Base-by-base conservation (phyloP, 1,139 yeast genomes). In the Yamadazyma diddensiae region DNA sequence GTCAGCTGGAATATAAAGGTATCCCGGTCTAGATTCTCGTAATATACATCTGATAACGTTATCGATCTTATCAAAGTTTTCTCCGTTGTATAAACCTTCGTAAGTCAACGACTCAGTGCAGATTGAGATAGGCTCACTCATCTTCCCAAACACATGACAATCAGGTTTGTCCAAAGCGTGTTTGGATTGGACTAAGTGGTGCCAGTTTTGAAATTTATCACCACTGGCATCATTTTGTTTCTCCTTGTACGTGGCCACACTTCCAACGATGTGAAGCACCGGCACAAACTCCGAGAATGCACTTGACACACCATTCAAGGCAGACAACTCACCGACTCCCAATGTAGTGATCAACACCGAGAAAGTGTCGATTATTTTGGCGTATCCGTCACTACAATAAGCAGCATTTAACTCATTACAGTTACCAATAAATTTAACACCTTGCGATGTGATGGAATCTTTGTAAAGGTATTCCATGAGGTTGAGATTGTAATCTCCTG, bases 261-360 rank as follows among this genome's bases (percentile, higher is more conserved):
- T 35, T 30, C 96, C 96, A 24, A 87, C 95, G 47, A 87, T 78
- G 59, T 85, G 95, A 38, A 87, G 66, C 18, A 86, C 69, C 8
- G 94, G 94, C 21, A 77, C 78, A 52, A 73, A 79, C 57, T 86
- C 95, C 28, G 92, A 82, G 59, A 73, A 82, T 6, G 94, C 78
- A 41, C 95, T 94, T 29, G 90, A 77, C 40, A 84, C 70, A 32
- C 94, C 96, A 59, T 86, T 87, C 43, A 86, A 58, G 10, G 95
- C 95, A 35, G 86, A 78, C 39, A 86, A 71, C 59, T 86, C 95
- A 38, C 95, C 95, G 30, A 87, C 95, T 35, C 95, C 95, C 57
- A 70, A 83, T 12, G 86, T 79, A 24, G 86, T 76, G 40, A 80
- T 63, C 31, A 80, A 48, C 1, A 65, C 75, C 12, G 70, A 54